These are phyloP conservation scores for Groenewaldozyma sp. DNA, from an alignment of 1,139 yeast species.

Conservation along the genomic window DNA sequence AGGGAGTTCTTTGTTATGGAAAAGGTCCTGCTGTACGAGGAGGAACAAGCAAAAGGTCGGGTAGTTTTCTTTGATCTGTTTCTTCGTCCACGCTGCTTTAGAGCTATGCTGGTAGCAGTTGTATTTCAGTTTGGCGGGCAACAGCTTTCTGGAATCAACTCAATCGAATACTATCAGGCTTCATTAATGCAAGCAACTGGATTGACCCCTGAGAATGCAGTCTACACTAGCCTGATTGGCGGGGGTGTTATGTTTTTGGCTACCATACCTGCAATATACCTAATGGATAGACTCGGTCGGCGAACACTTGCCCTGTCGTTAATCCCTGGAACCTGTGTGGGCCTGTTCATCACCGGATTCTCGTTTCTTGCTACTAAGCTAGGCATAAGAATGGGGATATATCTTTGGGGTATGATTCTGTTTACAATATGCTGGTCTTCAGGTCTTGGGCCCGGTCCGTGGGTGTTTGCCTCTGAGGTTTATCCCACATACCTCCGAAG, in stretches of 20 bases:
- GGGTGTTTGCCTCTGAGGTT: no score
- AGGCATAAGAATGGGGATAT: no score
- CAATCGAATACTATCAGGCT: conserved; percentile 49
- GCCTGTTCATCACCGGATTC: conserved; percentile 9
- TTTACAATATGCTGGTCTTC: no score
- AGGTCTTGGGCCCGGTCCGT: no score
- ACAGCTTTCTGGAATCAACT: conserved; percentile 38
- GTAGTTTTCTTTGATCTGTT: conserved; percentile 7
- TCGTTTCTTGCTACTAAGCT: conserved; percentile 9
- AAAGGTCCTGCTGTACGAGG: conserved; percentile 7
- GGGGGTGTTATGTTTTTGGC: conserved; percentile 12
- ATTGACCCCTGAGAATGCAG: conserved; percentile 16
- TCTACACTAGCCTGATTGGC: conserved; percentile 16
- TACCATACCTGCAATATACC: conserved; percentile 10
- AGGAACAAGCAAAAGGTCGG: conserved; percentile 8
- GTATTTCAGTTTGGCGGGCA: conserved; percentile 10
- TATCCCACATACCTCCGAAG: no score
- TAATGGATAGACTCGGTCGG: conserved; percentile 11
- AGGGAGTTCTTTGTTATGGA: conserved; percentile 11
- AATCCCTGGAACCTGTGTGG: conserved; percentile 9
- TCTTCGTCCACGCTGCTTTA: conserved; percentile 7
- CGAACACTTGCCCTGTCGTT: conserved; percentile 10
- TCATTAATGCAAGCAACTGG: conserved; percentile 35
- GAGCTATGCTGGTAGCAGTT: conserved; percentile 10
- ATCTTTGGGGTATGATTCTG: no score